Conservation (phyloP, 164 flowering plant genomes). For the Annona squamosa region DNA sequence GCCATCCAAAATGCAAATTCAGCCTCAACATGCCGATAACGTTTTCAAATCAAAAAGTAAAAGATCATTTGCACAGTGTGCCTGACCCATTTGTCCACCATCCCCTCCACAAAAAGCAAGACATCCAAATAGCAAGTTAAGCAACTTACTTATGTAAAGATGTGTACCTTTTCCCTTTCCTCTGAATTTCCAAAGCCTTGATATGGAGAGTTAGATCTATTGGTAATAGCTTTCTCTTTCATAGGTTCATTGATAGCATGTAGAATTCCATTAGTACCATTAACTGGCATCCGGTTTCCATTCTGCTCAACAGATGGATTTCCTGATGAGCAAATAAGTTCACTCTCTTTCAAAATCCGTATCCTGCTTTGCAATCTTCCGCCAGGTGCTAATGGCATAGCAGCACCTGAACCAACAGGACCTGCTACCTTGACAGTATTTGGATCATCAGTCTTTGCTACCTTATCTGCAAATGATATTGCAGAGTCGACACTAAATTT, state of each 20-base stretch:
- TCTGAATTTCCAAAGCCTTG: conserved; percentile 11
- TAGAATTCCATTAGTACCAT: conserved; percentile 20
- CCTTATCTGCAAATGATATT: conserved; percentile 19
- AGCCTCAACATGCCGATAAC: not conserved
- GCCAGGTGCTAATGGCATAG: conserved; percentile 49
- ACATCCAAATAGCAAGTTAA: not conserved
- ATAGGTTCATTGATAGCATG: conserved; percentile 18
- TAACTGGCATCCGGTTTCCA: conserved; percentile 25
- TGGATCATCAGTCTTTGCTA: conserved; percentile 25
- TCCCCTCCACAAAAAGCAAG: not conserved
- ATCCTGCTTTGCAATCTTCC: conserved; percentile 48
- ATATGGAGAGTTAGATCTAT: conserved; percentile 16
- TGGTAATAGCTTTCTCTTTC: conserved; percentile 11
- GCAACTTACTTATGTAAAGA: not conserved
- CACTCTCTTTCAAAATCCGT: conserved; percentile 38
- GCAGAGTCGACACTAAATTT: conserved; percentile 28
- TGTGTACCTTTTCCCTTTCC: conserved; percentile 36
- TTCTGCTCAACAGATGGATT: conserved; percentile 19
- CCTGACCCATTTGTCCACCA: not conserved
- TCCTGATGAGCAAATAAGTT: conserved; percentile 23
- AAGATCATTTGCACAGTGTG: not conserved
- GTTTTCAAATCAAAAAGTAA: not conserved
- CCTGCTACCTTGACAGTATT: conserved; percentile 26
- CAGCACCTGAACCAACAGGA: conserved; percentile 30
- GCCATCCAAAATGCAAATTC: not conserved